These are phyloP conservation scores for Annona squamosa DNA, from an alignment of 164 flowering plant species.

Conservation along the genomic window DNA sequence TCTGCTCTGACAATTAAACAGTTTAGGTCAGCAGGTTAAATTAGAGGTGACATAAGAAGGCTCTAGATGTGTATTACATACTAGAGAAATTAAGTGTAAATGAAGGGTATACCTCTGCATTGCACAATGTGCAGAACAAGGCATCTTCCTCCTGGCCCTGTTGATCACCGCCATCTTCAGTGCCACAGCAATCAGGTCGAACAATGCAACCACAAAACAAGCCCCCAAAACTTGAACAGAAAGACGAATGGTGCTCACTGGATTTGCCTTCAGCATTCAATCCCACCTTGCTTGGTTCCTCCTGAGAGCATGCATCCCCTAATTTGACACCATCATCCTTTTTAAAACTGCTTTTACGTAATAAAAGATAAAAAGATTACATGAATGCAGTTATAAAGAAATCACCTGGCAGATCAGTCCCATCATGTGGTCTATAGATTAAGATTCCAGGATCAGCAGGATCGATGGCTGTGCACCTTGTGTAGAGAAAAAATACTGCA, in stretches of 20 bases:
- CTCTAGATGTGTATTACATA: not conserved
- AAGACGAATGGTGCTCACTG: slow-evolving; percentile 26
- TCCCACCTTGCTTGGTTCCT: slow-evolving; percentile 43
- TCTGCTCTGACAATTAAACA: too few relatives aligned
- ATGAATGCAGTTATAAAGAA: slow-evolving; percentile 7
- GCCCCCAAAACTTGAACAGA: slow-evolving; percentile 43
- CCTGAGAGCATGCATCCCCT: slow-evolving; percentile 39
- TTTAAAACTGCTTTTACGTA: not conserved
- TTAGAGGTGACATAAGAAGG: not conserved
- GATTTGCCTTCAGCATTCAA: slow-evolving; percentile 32
- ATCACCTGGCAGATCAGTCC: slow-evolving; percentile 43
- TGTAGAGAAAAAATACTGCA: slow-evolving; percentile 67
- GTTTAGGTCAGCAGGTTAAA: not conserved
- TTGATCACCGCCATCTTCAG: slow-evolving; percentile 42
- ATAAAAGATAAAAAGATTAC: not conserved
- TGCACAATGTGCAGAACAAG: slow-evolving; percentile 89
- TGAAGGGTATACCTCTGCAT: slow-evolving; percentile 65
- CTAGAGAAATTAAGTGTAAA: not conserved
- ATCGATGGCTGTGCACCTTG: slow-evolving; percentile 88
- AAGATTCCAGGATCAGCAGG: slow-evolving; percentile 95
- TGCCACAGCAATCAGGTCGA: slow-evolving; percentile 71
- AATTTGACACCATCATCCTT: slow-evolving; percentile 11
- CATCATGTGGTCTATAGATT: slow-evolving; percentile 33
- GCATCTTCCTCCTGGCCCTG: slow-evolving; percentile 72
- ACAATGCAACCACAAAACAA: slow-evolving; percentile 60